phyloP scores from a whole-genome alignment of 306 rosid species.

The Purshia tridentata region DNA sequence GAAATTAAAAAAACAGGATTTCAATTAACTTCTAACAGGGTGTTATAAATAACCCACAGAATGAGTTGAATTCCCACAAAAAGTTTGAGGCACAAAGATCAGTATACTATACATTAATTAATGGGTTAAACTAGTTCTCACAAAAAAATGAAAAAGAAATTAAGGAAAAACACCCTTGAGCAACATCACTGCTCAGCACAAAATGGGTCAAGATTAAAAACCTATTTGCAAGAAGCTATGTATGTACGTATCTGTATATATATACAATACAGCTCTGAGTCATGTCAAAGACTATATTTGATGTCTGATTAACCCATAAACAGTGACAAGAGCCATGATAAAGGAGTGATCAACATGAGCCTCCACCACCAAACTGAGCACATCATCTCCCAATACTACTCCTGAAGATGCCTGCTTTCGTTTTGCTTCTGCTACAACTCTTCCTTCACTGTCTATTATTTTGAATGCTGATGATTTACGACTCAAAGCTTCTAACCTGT shows the following conservation, averaged over 20 bases:
- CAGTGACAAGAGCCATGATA: constrained; percentile 46
- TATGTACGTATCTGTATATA: background rate
- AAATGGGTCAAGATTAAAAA: background rate
- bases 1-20: too few species aligned
- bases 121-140: constrained; percentile 37
- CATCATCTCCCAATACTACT: constrained; percentile 40
- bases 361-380: constrained; percentile 37
- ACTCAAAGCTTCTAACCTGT: constrained; percentile 26
- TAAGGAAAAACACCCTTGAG: background rate
- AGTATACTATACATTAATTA: too few species aligned
- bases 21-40: too few species aligned
- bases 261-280: background rate
- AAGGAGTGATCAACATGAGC: constrained; percentile 33
- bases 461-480: constrained; percentile 30
- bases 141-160: background rate
- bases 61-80: constrained; percentile 1
- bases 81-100: background rate
- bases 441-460: constrained; percentile 21
- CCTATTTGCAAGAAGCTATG: too few species aligned
- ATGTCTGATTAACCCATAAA: constrained; percentile 28
- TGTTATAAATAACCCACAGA: background rate
- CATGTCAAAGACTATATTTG: constrained; percentile 15
- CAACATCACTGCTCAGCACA: background rate
- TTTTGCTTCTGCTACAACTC: constrained; percentile 29
- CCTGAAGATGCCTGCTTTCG: constrained; percentile 26